These are phyloP conservation scores for Toxoplasma gondii DNA, from an alignment of 169 alveolate genomes.

Conservation along the genomic window DNA sequence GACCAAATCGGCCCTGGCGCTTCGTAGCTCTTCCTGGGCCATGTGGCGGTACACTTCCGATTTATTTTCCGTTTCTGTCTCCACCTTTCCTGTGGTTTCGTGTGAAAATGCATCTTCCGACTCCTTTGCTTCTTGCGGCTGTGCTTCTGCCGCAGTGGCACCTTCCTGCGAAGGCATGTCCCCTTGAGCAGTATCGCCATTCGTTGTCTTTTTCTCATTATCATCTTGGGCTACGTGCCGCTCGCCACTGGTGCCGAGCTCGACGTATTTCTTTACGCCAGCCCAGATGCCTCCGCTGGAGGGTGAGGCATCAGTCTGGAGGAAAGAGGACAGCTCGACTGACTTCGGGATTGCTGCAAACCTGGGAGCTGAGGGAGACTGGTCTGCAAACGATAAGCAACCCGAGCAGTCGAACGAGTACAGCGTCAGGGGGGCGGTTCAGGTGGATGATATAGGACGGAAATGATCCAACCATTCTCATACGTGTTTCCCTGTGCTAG, in stretches of 20 bases:
- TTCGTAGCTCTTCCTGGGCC: constrained; percentile 10
- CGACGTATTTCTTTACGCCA: neutral
- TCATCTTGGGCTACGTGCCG: neutral
- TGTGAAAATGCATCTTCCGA: neutral
- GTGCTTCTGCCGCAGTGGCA: neutral
- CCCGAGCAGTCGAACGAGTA: too few relatives aligned
- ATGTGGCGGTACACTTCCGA: neutral
- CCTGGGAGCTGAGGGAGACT: neutral
- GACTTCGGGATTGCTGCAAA: neutral
- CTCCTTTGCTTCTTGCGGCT: neutral
- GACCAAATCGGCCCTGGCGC: neutral
- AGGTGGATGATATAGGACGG: too few relatives aligned
- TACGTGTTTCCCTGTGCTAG: too few relatives aligned
- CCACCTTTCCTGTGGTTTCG: neutral
- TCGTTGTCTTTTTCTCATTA: neutral
- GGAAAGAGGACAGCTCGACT: neutral
- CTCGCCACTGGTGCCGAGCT: constrained; percentile 26
- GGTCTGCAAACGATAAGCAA: too few relatives aligned
- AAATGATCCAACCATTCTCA: too few relatives aligned
- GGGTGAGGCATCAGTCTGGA: neutral
- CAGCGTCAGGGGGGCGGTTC: too few relatives aligned
- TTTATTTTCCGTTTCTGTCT: neutral
- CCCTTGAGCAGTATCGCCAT: neutral
- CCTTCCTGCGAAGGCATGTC: neutral
- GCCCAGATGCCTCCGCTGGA: neutral